Percentiles rank a stretch among this genome's conserved stretches.
Conservation (phyloP, 2,329 filamentous ascomycete genomes). For the Fusarium devonianum region DNA sequence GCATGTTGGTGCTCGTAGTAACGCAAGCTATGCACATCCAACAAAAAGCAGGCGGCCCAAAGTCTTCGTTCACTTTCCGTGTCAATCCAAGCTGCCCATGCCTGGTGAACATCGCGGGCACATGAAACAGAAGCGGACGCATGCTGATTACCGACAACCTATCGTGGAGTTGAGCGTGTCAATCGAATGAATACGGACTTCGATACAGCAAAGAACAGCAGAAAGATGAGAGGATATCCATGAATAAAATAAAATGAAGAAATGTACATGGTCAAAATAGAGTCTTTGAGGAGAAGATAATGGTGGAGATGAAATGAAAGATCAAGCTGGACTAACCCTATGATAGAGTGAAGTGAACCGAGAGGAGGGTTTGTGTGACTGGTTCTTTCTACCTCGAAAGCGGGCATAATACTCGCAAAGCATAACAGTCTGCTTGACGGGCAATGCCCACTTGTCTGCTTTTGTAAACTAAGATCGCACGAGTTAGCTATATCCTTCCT, state of each 20-base stretch:
- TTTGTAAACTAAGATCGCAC: constrained; percentile 49
- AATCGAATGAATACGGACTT: constrained; percentile 11
- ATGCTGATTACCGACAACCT: constrained; percentile 50
- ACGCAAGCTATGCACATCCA: constrained; percentile 63
- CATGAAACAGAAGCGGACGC: constrained; percentile 35
- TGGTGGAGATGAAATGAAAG: constrained; percentile 18
- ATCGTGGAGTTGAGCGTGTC: constrained; percentile 44
- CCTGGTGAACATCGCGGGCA: constrained; percentile 42
- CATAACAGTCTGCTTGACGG: constrained; percentile 61
- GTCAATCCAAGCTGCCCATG: constrained; percentile 62
- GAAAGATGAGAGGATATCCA: constrained; percentile 44
- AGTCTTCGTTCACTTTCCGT: constrained; percentile 61
- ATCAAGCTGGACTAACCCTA: constrained; percentile 56
- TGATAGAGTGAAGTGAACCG: constrained; percentile 60
- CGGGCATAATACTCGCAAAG: constrained; percentile 63
- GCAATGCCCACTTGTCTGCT: constrained; percentile 53
- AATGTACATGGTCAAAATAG: constrained; percentile 5
- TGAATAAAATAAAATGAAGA: constrained; percentile 44
- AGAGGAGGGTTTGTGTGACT: constrained; percentile 55
- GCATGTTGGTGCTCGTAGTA: constrained; percentile 60
- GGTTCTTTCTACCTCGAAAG: constrained; percentile 60
- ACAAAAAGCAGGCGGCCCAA: constrained; percentile 62
- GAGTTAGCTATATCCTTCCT: constrained; percentile 15
- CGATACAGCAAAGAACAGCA: constrained; percentile 39
- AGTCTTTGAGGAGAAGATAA: constrained; percentile 4